A percentile compares a stretch with the other conserved stretches of the same genome.
Evolutionary conservation across 116 monocot genomes (phyloP).

Genomic region (Trichopus zeylanicus): DNA sequence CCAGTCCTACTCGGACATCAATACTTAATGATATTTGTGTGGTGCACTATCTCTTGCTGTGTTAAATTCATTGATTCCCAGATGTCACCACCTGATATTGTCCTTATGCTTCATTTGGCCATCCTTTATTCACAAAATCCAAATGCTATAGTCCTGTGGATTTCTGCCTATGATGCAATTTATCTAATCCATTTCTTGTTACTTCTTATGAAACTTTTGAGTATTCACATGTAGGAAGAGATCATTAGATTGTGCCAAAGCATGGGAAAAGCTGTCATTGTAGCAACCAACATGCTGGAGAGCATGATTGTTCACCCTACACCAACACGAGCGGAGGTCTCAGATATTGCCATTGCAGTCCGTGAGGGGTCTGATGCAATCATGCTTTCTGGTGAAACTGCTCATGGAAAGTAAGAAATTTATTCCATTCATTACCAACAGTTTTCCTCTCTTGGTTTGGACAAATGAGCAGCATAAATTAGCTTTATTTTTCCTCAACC

Average conservation of each 20-base stretch:
- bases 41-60: not conserved
- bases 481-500: not conserved
- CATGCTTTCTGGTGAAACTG: conserved; percentile 99
- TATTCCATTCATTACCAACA: not conserved
- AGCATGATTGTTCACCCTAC: conserved; percentile 99
- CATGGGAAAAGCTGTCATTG: conserved; percentile 99
- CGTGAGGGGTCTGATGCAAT: conserved; percentile 96
- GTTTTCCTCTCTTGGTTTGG: not conserved
- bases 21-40: no score
- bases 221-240: conserved; percentile 67
- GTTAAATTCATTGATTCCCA: not conserved
- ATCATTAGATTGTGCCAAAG: conserved; percentile 89
- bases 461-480: not conserved
- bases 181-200: no score
- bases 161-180: no score
- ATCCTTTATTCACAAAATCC: no score
- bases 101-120: no score
- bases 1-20: no score
- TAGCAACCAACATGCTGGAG: conserved; percentile 99
- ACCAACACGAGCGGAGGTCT: conserved; percentile 96
- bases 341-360: conserved; percentile 99
- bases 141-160: no score
- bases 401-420: conserved; percentile 88
- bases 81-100: not conserved
- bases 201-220: no score